Base-by-base conservation (phyloP, 2,329 filamentous ascomycete species). In the Blastomyces emzantsi region DNA sequence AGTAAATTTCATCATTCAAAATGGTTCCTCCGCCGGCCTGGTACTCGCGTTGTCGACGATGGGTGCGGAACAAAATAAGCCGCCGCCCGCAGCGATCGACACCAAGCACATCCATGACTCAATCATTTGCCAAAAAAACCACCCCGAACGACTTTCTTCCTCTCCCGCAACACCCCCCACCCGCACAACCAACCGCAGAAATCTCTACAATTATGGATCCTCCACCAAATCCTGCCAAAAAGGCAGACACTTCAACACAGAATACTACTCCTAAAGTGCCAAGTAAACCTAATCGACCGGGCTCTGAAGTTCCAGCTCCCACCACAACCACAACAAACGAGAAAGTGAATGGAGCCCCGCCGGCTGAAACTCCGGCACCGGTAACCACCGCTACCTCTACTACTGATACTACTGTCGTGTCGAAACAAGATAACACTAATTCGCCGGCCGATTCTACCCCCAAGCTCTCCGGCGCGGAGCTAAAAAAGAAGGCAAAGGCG, bases 401-500 rank as follows among this genome's bases (percentile, higher is more conserved):
- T 7, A 69, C 69, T n/a, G 39, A 22, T 60, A 25, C 28, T 33
- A 47, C 60, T 56, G 54, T 9, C 6, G 54, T 39, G 33, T 15
- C 47, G 6, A 11, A 33, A 54, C 47, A 55, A 41, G 60, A 43
- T 43, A 61, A 61, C 22, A 13, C 47, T 3, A 39, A 62, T n/a
- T 66, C 66, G 5, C 69, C 69, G 52, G 67, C 67, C 7, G 70
- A 69, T 19, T 71, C 68, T 17, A 71, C 72, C 39, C 75, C 75
- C 33, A 74, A 77, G 33, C 70, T 79, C 39, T 74, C 75, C 7
- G 72, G 72, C 45, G 91, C 90, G 25, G 89, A 96, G 76, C 74
- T 96, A 71, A 97, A 97, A 78, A 93, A 92, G 71, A 87, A 86
- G 74, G 88, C 89, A 66, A 93, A 96, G 75, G 92, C 90, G 41